Conservation (phyloP, 768 basidiomycete species). For the Agaricus blazei region DNA sequence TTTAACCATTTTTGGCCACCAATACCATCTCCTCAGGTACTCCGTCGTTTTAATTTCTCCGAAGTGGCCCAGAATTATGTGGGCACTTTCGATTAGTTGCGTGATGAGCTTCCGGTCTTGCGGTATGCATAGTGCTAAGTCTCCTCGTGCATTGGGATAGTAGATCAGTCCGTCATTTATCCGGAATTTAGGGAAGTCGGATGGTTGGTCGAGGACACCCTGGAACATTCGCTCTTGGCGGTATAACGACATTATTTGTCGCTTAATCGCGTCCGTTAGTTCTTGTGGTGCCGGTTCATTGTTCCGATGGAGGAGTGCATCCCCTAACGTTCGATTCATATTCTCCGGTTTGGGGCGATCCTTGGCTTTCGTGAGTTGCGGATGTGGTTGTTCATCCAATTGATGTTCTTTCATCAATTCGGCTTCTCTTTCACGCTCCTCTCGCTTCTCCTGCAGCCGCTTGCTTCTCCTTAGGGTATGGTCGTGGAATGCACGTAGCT, state of each 20-base stretch:
- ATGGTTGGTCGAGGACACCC: neutral
- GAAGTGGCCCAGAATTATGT: constrained; percentile 27
- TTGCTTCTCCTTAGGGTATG: constrained; percentile 1
- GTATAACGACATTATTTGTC: too few relatives aligned
- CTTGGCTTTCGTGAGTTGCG: too few relatives aligned
- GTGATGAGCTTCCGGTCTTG: constrained; percentile 6
- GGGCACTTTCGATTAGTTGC: constrained; percentile 17
- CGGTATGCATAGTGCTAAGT: constrained; percentile 18
- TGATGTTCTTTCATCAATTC: too few relatives aligned
- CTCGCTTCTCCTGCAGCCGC: neutral
- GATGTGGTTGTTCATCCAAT: too few relatives aligned
- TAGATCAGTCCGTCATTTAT: constrained; percentile 8
- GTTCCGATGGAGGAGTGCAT: too few relatives aligned
- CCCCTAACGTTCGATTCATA: too few relatives aligned
- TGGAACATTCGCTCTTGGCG: too few relatives aligned
- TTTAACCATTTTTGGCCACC: constrained; percentile 24
- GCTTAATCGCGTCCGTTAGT: too few relatives aligned
- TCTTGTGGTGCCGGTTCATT: too few relatives aligned
- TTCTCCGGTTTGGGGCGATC: too few relatives aligned
- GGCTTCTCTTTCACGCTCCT: too few relatives aligned
- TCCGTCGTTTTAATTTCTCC: constrained; percentile 20
- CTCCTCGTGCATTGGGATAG: neutral
- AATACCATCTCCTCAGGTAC: constrained; percentile 28
- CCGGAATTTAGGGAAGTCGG: neutral
- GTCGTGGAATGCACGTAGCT: neutral